Evolutionary conservation across 305 asterid species (phyloP).

Genomic region (Rubia peregrina): DNA sequence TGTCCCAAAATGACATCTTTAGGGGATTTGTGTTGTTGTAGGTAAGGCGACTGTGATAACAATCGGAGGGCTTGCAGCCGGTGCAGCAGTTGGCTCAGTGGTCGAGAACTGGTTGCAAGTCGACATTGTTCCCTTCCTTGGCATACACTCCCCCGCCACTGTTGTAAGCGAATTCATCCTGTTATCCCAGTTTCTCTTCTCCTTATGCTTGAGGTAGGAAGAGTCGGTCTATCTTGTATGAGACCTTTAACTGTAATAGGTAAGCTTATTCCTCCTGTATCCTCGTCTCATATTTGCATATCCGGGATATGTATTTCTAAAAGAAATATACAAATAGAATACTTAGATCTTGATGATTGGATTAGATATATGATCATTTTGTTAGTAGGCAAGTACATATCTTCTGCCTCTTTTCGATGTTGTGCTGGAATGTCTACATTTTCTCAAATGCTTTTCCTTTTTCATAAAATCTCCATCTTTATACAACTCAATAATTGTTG

Average conservation of each 20-base stretch:
- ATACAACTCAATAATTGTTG: conserved; percentile 13
- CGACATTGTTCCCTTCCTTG: conserved; percentile 86
- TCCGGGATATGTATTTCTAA: conserved; percentile 30
- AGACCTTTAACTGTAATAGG: conserved; percentile 22
- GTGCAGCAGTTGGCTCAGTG: conserved; percentile 93
- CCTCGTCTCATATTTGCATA: conserved; percentile 17
- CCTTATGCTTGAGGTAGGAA: conserved; percentile 67
- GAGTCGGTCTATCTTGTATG: conserved; percentile 16
- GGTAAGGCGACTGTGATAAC: conserved; percentile 88
- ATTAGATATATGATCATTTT: conserved; percentile 1
- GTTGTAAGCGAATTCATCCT: conserved; percentile 82
- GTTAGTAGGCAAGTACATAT: conserved; percentile 15
- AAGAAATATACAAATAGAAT: conserved; percentile 43
- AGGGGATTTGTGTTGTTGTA: conserved; percentile 27
- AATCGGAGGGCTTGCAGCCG: conserved; percentile 93
- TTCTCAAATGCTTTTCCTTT: background rate
- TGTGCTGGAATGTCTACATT: too few species aligned
- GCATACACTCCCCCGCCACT: conserved; percentile 80
- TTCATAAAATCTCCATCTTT: conserved; percentile 16
- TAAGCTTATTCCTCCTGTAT: conserved; percentile 17
- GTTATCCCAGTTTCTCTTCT: conserved; percentile 74
- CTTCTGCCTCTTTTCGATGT: background rate
- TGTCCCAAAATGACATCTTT: background rate
- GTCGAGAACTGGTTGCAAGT: conserved; percentile 96
- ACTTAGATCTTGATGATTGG: conserved; percentile 16